Conservation (phyloP, 441 rosid genomes). For the Viola pubescens region DNA sequence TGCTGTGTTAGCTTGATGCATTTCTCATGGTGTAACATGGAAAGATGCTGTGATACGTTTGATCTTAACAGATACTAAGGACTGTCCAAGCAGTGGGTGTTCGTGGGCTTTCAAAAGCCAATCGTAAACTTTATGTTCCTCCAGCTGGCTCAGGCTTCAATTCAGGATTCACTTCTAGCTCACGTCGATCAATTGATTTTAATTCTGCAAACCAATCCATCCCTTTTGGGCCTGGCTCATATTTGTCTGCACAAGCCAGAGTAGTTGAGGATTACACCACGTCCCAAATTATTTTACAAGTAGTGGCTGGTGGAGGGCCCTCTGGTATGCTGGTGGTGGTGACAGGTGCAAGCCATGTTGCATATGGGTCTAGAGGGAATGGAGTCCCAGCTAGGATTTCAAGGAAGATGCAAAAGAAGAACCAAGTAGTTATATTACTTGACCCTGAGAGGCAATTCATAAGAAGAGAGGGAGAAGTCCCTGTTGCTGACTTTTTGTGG, state of each 20-base stretch:
- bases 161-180: slow-evolving; percentile 72
- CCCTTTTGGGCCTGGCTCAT: slow-evolving; percentile 88
- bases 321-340: slow-evolving; percentile 67
- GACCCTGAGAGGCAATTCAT: slow-evolving; percentile 86
- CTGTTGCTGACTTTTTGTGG: slow-evolving; percentile 89
- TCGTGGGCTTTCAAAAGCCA: slow-evolving; percentile 72
- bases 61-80: slow-evolving; percentile 48
- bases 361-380: slow-evolving; percentile 74
- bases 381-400: slow-evolving; percentile 87
- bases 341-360: slow-evolving; percentile 76
- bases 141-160: slow-evolving; percentile 92
- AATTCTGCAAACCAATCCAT: slow-evolving; percentile 39
- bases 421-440: slow-evolving; percentile 77
- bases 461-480: slow-evolving; percentile 84
- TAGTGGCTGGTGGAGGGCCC: slow-evolving; percentile 49
- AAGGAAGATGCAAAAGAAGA: slow-evolving; percentile 74
- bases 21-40: background rate
- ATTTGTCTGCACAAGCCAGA: slow-evolving; percentile 77
- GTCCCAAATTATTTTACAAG: slow-evolving; percentile 68
- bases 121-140: slow-evolving; percentile 68
- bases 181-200: slow-evolving; percentile 53
- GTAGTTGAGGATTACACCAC: slow-evolving; percentile 79
- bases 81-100: slow-evolving; percentile 91
- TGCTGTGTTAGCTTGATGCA: slow-evolving; percentile 1
- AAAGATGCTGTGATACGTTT: slow-evolving; percentile 15